These are phyloP conservation scores for Fusarium transvaalense DNA, from an alignment of 2,329 filamentous ascomycete species.

Conservation along the genomic window DNA sequence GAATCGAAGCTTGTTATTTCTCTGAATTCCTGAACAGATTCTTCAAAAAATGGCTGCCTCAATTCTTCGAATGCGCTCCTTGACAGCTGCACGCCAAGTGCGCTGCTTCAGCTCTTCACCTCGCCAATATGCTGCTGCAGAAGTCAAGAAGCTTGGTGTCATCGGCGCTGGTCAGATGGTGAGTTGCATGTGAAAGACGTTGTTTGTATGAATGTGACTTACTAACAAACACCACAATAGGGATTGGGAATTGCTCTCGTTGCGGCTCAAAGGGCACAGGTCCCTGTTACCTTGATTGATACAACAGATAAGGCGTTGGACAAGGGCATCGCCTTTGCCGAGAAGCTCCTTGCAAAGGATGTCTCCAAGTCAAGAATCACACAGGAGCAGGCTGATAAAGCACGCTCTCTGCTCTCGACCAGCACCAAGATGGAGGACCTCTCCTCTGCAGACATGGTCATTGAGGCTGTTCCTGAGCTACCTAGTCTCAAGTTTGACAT, in stretches of 20 bases:
- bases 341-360: conserved; percentile 94
- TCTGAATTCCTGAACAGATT: background rate
- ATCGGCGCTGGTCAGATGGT: conserved; percentile 98
- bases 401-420: conserved; percentile 75
- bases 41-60: conserved; percentile 57
- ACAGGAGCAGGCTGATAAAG: conserved; percentile 80
- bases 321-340: conserved; percentile 90
- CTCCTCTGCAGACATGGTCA: conserved; percentile 91
- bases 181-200: conserved; percentile 58
- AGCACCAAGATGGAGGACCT: conserved; percentile 82
- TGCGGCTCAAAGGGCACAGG: conserved; percentile 83
- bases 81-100: conserved; percentile 55
- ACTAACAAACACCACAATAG: conserved; percentile 60
- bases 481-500: conserved; percentile 88
- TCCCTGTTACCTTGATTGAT: conserved; percentile 90
- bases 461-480: conserved; percentile 96
- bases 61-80: conserved; percentile 55
- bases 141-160: conserved; percentile 90
- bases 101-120: conserved; percentile 78
- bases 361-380: conserved; percentile 88
- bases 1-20: conserved; percentile 11
- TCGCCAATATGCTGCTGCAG: conserved; percentile 67
- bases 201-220: conserved; percentile 17
- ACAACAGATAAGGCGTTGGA: conserved; percentile 85
- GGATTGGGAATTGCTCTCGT: conserved; percentile 96